Conservation (phyloP, 83 land plant species). For the Larix sibirica region DNA sequence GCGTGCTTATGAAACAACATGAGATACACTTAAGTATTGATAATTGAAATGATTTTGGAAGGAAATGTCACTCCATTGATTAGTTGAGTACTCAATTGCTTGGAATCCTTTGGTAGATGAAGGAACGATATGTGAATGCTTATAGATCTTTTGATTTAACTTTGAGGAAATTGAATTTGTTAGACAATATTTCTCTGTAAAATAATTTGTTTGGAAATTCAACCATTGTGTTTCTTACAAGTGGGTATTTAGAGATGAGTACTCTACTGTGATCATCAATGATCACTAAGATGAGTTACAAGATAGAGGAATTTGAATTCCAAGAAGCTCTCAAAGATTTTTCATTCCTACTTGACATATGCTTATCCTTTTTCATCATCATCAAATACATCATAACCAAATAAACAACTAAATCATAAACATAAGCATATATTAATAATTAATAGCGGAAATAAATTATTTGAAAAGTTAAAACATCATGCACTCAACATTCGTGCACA, state of each 20-base stretch:
- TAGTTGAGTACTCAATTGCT: conserved; percentile 62
- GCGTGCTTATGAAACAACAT: conserved; percentile 40
- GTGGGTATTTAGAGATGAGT: conserved; percentile 79
- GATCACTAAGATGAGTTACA: conserved; percentile 66
- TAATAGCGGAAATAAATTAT: too few relatives aligned
- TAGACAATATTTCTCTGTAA: conserved; percentile 82
- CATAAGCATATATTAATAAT: too few relatives aligned
- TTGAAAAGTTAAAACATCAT: too few relatives aligned
- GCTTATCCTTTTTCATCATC: too few relatives aligned
- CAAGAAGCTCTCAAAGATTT: conserved; percentile 64
- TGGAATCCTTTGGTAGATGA: conserved; percentile 45
- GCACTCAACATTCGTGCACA: too few relatives aligned
- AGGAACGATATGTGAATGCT: conserved; percentile 15
- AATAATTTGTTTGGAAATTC: conserved; percentile 71
- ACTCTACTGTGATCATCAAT: conserved; percentile 68
- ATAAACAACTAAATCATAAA: too few relatives aligned
- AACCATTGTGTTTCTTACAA: conserved; percentile 60
- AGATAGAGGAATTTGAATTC: too few relatives aligned
- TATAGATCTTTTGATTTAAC: conserved; percentile 51
- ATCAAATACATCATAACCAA: too few relatives aligned
- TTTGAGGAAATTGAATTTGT: conserved; percentile 84
- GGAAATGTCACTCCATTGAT: conserved; percentile 51
- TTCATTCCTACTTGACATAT: too few relatives aligned
- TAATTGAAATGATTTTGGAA: conserved; percentile 24
- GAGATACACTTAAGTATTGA: conserved; percentile 40